Base-by-base conservation (phyloP, 2,329 filamentous ascomycete species). In the Rutstroemia sp. region DNA sequence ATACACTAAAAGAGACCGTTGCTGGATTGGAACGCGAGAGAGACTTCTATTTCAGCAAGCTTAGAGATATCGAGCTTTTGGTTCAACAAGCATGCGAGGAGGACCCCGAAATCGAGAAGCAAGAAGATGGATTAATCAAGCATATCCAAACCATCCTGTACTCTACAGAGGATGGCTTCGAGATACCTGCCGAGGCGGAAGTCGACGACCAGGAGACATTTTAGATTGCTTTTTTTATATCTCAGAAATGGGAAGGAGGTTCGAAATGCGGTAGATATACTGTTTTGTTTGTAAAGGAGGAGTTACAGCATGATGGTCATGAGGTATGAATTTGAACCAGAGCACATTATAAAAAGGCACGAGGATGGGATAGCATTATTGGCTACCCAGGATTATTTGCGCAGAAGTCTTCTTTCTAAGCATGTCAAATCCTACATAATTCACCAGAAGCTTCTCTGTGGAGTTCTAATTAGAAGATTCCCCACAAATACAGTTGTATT, bases 41-140 rank as follows among this genome's bases (percentile, higher is more conserved):
- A 50, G 94, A 99, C 72, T 99, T 99, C 72, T 99, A 99, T 79
- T 99, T 99, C 75, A 95, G 90, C 80, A 99, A 99, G 79, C 80
- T 99, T 62, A 83, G 94, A 58, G 94, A 99, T 71, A 99, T 99
- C 66, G 94, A 99, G 75, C 77, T 99, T 63, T 77, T 99, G 67
- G 82, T 99, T 55, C 94, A 99, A 77, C 88, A 90, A 68, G 91
- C 92, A 10, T 87, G 95, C 69, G 94, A 99, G 66, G 88, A 90
- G 61, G 89, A 96, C 63, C 92, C 92, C 0, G 87, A 95, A 74
- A 76, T 97, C 52, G 94, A 96, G 76, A 92, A 95, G 81, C 88
- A 95, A 60, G 92, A 96, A 67, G 88, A 91, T 61, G 87, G 90
- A 16, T 78, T 99, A 61, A 82, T 97, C 72, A 96, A 96, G 82